Evolutionary conservation across 179 eudicot species (phyloP).

Genomic region (Silene vulgaris): DNA sequence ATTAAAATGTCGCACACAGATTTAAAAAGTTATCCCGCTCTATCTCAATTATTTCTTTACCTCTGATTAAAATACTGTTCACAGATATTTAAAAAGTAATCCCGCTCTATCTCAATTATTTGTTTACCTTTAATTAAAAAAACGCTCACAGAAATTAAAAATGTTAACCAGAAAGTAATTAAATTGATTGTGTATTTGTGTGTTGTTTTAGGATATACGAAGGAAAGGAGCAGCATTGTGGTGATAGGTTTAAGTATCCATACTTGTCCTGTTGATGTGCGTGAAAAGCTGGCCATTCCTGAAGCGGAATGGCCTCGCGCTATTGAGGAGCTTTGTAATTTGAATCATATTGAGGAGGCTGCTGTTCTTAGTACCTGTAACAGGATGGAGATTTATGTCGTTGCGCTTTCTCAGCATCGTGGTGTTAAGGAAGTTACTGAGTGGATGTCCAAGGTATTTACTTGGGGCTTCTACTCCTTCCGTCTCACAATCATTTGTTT

Average conservation of each 20-base stretch:
- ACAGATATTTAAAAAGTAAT: too few relatives aligned
- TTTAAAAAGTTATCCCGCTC: too few relatives aligned
- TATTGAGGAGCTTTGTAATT: constrained; percentile 42
- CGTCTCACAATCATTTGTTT: too few relatives aligned
- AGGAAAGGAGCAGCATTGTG: constrained; percentile 47
- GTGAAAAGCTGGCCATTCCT: constrained; percentile 51
- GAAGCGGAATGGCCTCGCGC: constrained; percentile 56
- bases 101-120: too few relatives aligned
- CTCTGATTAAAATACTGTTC: not conserved
- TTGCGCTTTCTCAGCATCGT: constrained; percentile 49
- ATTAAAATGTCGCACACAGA: not conserved
- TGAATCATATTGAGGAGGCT: constrained; percentile 51
- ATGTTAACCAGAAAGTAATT: too few relatives aligned
- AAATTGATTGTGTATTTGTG: not conserved
- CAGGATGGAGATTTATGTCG: constrained; percentile 50
- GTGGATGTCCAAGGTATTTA: constrained; percentile 46
- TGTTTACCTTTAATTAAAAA: not conserved
- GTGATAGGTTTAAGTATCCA: constrained; percentile 44
- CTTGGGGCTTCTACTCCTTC: not conserved
- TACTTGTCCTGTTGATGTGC: constrained; percentile 43
- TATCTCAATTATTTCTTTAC: too few relatives aligned
- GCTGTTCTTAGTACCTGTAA: constrained; percentile 49
- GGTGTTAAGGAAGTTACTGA: constrained; percentile 52
- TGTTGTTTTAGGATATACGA: constrained; percentile 36
- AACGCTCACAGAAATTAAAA: too few relatives aligned